Conservation (phyloP, 371 early-diverging fungal genomes). For the Paramicrosporidium saccamoebae region DNA sequence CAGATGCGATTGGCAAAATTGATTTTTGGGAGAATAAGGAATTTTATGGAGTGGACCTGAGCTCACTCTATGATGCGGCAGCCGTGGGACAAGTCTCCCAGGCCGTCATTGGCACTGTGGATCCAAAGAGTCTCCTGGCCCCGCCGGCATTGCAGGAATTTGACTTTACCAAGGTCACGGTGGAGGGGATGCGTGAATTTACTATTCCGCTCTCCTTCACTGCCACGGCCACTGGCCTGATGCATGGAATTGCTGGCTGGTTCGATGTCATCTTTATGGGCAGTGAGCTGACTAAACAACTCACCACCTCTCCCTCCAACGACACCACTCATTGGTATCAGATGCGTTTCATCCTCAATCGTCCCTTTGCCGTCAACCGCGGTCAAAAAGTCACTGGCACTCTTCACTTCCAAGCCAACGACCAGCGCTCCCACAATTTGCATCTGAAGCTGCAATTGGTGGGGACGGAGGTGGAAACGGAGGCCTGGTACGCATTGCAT, state of each 20-base stretch:
- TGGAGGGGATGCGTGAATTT: conserved; percentile 35
- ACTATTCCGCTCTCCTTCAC: conserved; percentile 50
- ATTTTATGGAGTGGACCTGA: conserved; percentile 77
- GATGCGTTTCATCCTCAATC: conserved; percentile 62
- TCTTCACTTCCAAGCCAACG: conserved; percentile 54
- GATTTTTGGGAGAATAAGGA: conserved; percentile 49
- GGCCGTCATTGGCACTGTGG: conserved; percentile 78
- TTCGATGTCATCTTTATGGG: conserved; percentile 50
- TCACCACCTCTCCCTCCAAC: conserved; percentile 33
- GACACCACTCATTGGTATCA: conserved; percentile 93
- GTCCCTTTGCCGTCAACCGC: conserved; percentile 78
- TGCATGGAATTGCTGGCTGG: conserved; percentile 91
- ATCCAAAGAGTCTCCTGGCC: conserved; percentile 39
- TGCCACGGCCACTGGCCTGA: conserved; percentile 43
- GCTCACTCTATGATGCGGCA: conserved; percentile 23
- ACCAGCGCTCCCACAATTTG: conserved; percentile 60
- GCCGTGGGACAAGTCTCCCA: conserved; percentile 10
- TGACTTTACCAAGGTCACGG: conserved; percentile 45
- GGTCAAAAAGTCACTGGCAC: conserved; percentile 44
- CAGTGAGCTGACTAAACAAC: conserved; percentile 2
- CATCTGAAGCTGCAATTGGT: conserved; percentile 23
- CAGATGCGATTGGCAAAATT: conserved; percentile 66
- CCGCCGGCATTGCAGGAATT: conserved; percentile 11
- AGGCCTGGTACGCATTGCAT: too few species aligned
- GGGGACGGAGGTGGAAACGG: too few species aligned